Conservation (phyloP, 164 flowering plant species). For the Sedum album region DNA sequence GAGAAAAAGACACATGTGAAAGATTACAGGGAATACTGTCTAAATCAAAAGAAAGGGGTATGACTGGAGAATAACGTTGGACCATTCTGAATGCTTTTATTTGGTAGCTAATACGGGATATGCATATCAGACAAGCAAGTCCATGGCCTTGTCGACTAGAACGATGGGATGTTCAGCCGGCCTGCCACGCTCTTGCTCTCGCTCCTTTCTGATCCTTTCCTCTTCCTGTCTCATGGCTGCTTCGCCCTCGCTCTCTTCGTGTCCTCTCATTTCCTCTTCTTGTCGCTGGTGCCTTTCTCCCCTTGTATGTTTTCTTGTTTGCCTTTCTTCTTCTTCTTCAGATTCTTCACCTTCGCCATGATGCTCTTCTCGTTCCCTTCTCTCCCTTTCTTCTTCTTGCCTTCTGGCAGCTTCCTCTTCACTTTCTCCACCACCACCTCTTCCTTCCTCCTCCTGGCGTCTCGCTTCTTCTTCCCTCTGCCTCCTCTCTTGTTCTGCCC, state of each 20-base stretch:
- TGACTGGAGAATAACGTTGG: no score
- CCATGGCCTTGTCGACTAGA: background rate
- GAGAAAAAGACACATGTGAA: no score
- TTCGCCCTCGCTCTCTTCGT: slow-evolving; percentile 5
- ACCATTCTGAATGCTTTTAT: background rate
- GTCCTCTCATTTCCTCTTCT: background rate
- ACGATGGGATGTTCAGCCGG: background rate
- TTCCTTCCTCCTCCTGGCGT: background rate
- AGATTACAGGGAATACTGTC: no score
- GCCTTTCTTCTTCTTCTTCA: background rate
- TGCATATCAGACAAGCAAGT: background rate
- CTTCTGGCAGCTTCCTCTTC: background rate
- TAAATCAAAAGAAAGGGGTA: background rate
- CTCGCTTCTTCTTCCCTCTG: background rate
- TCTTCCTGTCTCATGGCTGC: slow-evolving; percentile 7
- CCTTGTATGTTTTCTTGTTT: background rate
- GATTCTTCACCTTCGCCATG: background rate
- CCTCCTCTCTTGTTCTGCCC: background rate
- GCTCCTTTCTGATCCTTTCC: slow-evolving; percentile 2
- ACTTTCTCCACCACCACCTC: background rate
- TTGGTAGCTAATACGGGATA: background rate
- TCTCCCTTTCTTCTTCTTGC: slow-evolving; percentile 1
- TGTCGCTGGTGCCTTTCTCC: background rate
- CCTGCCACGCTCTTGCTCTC: slow-evolving; percentile 3
- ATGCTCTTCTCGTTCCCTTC: background rate